These are phyloP conservation scores for Elsinoe arachidis DNA, from an alignment of 2,329 filamentous ascomycete species.

Conservation along the genomic window DNA sequence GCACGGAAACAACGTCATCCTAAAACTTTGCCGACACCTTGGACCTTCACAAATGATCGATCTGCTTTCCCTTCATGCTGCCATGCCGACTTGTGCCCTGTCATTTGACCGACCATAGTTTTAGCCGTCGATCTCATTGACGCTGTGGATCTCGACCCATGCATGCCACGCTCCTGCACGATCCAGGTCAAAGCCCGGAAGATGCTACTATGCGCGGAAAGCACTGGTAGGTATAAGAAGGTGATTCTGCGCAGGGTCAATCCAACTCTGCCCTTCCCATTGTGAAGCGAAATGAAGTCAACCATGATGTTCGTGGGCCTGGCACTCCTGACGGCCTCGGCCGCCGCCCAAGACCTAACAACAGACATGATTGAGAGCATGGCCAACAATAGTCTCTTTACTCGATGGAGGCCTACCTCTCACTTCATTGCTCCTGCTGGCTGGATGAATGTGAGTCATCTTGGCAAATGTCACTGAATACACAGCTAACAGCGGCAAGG, in stretches of 20 bases:
- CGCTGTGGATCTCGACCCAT: background rate
- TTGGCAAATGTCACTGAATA: no score
- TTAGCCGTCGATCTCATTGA: background rate
- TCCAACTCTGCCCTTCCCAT: background rate
- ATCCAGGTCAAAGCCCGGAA: background rate
- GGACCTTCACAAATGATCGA: background rate
- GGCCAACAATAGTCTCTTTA: constrained; percentile 43
- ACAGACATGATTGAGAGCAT: constrained; percentile 25
- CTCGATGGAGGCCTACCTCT: constrained; percentile 38
- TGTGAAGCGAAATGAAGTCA: background rate
- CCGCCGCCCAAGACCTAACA: constrained; percentile 20
- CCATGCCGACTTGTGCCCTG: background rate
- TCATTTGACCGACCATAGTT: constrained; percentile 1
- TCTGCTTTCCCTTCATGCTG: background rate
- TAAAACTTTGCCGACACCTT: background rate
- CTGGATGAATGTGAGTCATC: constrained; percentile 35
- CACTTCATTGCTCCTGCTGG: constrained; percentile 42
- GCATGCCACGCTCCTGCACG: no score
- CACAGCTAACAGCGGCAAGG: constrained; percentile 23
- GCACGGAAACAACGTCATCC: background rate
- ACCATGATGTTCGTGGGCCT: background rate
- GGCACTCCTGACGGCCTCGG: background rate
- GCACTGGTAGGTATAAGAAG: background rate
- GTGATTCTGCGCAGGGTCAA: background rate
- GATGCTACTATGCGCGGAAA: background rate